Conservation (phyloP, 202 grass and related monocot species). For the Digitaria exilis region DNA sequence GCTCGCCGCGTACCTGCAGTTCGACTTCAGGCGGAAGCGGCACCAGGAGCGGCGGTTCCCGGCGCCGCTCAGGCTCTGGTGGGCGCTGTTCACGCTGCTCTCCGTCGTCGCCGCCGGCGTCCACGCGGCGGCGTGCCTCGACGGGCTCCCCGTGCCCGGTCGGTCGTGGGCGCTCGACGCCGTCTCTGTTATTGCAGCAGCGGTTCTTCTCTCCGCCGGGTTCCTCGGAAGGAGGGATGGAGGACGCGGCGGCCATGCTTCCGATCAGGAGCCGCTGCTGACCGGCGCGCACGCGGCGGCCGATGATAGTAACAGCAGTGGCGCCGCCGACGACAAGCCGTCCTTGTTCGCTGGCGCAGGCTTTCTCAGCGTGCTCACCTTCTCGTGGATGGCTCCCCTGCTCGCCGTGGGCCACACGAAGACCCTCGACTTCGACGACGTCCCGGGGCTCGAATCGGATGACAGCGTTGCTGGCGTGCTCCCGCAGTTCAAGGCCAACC, state of each 20-base stretch:
- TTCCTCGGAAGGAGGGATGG: slow-evolving; percentile 42
- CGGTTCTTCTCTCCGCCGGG: slow-evolving; percentile 41
- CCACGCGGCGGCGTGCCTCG: slow-evolving; percentile 30
- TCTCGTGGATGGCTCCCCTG: slow-evolving; percentile 14
- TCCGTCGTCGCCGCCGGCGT: slow-evolving; percentile 36
- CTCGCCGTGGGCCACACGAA: not conserved
- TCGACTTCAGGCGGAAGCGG: slow-evolving; percentile 22
- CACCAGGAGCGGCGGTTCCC: slow-evolving; percentile 53
- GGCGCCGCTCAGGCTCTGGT: slow-evolving; percentile 63
- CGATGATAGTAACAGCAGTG: not conserved
- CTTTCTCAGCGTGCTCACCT: slow-evolving; percentile 11
- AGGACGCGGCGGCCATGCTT: slow-evolving; percentile 3
- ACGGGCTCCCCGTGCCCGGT: slow-evolving; percentile 25
- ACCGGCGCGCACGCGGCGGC: slow-evolving; percentile 26
- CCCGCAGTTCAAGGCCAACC: not conserved
- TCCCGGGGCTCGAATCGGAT: slow-evolving; percentile 44
- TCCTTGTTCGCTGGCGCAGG: slow-evolving; percentile 31
- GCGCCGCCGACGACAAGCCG: slow-evolving; percentile 17
- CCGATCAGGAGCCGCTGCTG: slow-evolving; percentile 73
- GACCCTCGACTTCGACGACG: not conserved
- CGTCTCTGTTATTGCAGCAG: slow-evolving; percentile 29
- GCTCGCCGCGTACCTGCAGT: slow-evolving; percentile 53
- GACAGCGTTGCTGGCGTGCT: slow-evolving; percentile 45
- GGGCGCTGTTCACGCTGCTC: slow-evolving; percentile 60
- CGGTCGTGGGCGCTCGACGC: slow-evolving; percentile 62